phyloP scores from a whole-genome alignment of 202 grass and related monocot species.

The Panicum hallii region DNA sequence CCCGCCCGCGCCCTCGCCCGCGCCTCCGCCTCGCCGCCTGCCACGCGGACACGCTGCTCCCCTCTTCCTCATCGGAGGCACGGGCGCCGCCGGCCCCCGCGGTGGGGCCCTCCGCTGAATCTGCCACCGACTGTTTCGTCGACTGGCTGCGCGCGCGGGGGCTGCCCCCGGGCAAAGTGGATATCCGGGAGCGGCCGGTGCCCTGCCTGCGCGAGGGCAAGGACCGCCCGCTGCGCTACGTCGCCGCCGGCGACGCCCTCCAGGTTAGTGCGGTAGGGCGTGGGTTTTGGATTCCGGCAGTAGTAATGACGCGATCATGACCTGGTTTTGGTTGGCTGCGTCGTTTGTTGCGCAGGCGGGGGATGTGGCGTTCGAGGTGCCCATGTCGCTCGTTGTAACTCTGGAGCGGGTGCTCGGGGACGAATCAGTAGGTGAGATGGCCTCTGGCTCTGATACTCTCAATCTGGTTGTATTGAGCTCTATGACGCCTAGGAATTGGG shows the following conservation, averaged over 20 bases:
- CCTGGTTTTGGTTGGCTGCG: not conserved
- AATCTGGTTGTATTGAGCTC: not conserved
- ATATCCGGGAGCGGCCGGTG: constrained; percentile 73
- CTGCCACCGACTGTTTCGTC: constrained; percentile 57
- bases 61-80: not conserved
- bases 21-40: constrained; percentile 51
- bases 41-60: constrained; percentile 66
- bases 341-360: constrained; percentile 56
- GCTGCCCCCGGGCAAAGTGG: constrained; percentile 71
- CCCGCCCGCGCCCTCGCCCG: constrained; percentile 21
- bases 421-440: constrained; percentile 80
- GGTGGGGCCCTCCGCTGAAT: constrained; percentile 40
- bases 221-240: constrained; percentile 68
- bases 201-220: constrained; percentile 64
- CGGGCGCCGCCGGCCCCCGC: constrained; percentile 32
- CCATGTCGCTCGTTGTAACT: constrained; percentile 86
- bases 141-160: constrained; percentile 71
- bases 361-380: constrained; percentile 88
- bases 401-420: constrained; percentile 91
- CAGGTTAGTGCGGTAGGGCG: constrained; percentile 43
- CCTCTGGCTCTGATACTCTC: not conserved
- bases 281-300: constrained; percentile 2
- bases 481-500: not conserved
- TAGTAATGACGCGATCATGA: constrained; percentile 24
- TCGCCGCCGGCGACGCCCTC: constrained; percentile 75